Conservation (phyloP, 306 rosid genomes). For the Luffa aegyptiaca region DNA sequence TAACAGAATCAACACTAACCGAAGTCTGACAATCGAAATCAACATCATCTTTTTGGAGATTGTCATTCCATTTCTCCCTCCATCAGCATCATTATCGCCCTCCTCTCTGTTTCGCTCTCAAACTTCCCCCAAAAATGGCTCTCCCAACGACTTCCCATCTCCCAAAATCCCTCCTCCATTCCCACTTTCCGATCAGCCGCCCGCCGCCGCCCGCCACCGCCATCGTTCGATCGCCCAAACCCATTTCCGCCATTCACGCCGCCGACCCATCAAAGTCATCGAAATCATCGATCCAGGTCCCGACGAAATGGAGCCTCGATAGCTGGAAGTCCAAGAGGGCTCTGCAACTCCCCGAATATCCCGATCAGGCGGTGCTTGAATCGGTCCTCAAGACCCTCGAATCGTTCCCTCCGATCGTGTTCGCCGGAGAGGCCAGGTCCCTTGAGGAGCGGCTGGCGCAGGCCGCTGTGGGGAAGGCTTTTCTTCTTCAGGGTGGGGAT, state of each 20-base stretch:
- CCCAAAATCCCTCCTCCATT: conserved; percentile 8
- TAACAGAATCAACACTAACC: neutral
- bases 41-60: neutral
- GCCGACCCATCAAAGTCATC: conserved; percentile 20
- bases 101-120: neutral
- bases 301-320: conserved; percentile 20
- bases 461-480: conserved; percentile 30
- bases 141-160: conserved; percentile 2
- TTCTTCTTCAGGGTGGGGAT: conserved; percentile 38
- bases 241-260: conserved; percentile 24
- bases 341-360: conserved; percentile 28
- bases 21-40: neutral
- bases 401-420: conserved; percentile 32
- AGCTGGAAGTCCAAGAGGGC: conserved; percentile 32
- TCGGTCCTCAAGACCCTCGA: conserved; percentile 29
- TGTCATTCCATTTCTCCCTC: neutral
- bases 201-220: neutral
- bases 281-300: conserved; percentile 2
- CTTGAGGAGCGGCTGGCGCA: conserved; percentile 28
- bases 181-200: neutral
- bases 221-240: neutral
- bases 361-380: conserved; percentile 15
- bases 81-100: neutral
- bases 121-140: conserved; percentile 8
- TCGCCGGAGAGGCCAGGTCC: conserved; percentile 32